A percentile compares a stretch with the other conserved stretches of the same genome.
These are phyloP conservation scores for Thermothelomyces thermophilus DNA, from an alignment of 2,329 filamentous ascomycete genomes.

Conservation along the genomic window DNA sequence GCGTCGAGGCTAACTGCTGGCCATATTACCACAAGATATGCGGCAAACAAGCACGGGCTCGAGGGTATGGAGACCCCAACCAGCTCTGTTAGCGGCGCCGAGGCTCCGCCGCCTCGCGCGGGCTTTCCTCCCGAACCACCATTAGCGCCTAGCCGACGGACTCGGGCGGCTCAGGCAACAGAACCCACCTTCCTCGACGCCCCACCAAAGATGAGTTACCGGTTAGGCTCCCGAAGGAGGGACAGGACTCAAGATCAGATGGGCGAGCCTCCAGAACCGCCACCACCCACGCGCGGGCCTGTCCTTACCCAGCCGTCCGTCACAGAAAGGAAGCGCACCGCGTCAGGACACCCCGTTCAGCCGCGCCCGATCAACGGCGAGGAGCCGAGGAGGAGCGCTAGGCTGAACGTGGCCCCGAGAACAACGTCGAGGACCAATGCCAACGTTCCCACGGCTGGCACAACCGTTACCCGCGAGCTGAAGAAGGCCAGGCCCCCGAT, in stretches of 20 bases:
- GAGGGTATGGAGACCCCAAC: slow-evolving; percentile 61
- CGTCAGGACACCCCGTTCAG: slow-evolving; percentile 72
- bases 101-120: slow-evolving; percentile 31
- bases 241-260: slow-evolving; percentile 37
- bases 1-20: slow-evolving; percentile 50
- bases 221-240: slow-evolving; percentile 40
- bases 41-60: slow-evolving; percentile 34
- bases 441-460: slow-evolving; percentile 49
- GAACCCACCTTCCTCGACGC: slow-evolving; percentile 49
- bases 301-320: slow-evolving; percentile 34
- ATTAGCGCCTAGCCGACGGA: slow-evolving; percentile 47
- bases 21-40: slow-evolving; percentile 39
- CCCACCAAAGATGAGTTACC: slow-evolving; percentile 59
- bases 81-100: slow-evolving; percentile 37
- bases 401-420: slow-evolving; percentile 62
- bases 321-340: slow-evolving; percentile 75
- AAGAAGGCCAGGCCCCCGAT: slow-evolving; percentile 77
- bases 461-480: slow-evolving; percentile 62
- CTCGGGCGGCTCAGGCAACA: slow-evolving; percentile 46
- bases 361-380: slow-evolving; percentile 45
- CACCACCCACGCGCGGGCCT: slow-evolving; percentile 34
- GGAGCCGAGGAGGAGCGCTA: slow-evolving; percentile 65
- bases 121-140: slow-evolving; percentile 38
- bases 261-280: slow-evolving; percentile 36
- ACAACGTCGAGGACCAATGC: slow-evolving; percentile 61